Evolutionary conservation across 2,329 filamentous ascomycete genomes (phyloP), one percentile per base, ranked within the genome.

Genomic region (Pseudogymnoascus sp.): DNA sequence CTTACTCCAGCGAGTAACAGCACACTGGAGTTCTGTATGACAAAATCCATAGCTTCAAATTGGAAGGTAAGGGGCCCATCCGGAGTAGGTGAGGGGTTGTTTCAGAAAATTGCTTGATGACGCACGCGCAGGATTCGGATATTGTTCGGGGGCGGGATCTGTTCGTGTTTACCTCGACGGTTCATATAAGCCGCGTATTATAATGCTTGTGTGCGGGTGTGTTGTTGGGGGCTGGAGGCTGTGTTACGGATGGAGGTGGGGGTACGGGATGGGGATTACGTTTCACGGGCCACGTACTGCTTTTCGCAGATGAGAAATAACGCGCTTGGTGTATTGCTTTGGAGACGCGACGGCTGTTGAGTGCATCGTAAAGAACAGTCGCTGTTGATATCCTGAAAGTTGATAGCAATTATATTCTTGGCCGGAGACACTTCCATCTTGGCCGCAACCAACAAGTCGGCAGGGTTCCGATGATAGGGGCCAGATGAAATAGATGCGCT

Each of bases 81-180:
- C 11, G 49, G n/a, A 55, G 28, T 55, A 55, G 28, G 49, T 55
- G 49, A 55, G 49, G 49, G 28, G 49, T 21, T 55, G 49, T 55
- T 55, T 55, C 49, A 35, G 49, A 55, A 18, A 55, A 33, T 3
- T 33, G 49, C 5, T 31, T 35, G 28, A 35, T 55, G 49, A 55
- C 49, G 28, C 28, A 55, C 28, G 49, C 16, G 11, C 28, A 21
- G 49, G 28, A 55, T 33, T 55, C 28, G 28, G 25, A 55, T 18
- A 55, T 55, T 55, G 25, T 33, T 55, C 33, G 6, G 28, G 28
- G 25, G 9, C n/a, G n/a, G n/a, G 28, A 55, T 4, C 9, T 33
- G 25, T n/a, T 18, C n/a, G 11, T 33, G 25, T 55, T 35, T 35
- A 21, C 14, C 49, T 55, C 49, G 28, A 55, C 16, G 28, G 49